Evolutionary conservation across 2,329 filamentous ascomycete genomes (phyloP).

Genomic region (Metarhizium humberi): DNA sequence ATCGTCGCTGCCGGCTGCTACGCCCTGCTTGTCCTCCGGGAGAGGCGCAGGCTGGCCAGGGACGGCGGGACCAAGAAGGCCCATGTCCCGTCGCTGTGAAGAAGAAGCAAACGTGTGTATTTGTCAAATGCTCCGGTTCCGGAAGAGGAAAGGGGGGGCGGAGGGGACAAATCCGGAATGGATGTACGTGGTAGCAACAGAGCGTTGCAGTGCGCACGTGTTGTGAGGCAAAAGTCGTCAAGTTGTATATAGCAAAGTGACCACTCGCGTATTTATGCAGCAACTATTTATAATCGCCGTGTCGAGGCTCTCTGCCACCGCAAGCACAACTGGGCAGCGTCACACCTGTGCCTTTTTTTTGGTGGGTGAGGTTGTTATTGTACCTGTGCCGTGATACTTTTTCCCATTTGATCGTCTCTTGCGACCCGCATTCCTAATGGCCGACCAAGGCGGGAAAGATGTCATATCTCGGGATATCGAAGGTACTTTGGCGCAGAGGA

Average conservation of each 20-base stretch:
- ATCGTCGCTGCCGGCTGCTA: not conserved
- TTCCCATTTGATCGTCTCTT: not conserved
- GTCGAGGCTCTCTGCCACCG: too few species aligned
- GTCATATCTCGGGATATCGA: not conserved
- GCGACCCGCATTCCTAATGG: not conserved
- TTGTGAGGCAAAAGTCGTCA: too few species aligned
- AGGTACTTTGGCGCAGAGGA: not conserved
- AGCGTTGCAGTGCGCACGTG: not conserved
- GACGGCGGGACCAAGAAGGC: not conserved
- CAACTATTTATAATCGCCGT: too few species aligned
- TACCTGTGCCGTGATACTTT: too few species aligned
- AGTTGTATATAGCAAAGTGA: too few species aligned
- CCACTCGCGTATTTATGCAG: too few species aligned
- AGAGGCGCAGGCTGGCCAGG: not conserved
- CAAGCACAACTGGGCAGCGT: too few species aligned
- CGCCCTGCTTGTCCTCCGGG: not conserved
- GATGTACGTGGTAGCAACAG: not conserved
- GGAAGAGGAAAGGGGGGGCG: too few species aligned
- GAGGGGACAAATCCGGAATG: not conserved
- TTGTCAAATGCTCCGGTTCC: too few species aligned
- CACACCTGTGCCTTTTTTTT: too few species aligned
- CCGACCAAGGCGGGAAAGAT: not conserved
- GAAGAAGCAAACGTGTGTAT: too few species aligned
- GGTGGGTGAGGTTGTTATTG: too few species aligned
- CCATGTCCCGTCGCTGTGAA: not conserved